phyloP scores from a whole-genome alignment of 306 rosid species.

The Clitoria ternatea region DNA sequence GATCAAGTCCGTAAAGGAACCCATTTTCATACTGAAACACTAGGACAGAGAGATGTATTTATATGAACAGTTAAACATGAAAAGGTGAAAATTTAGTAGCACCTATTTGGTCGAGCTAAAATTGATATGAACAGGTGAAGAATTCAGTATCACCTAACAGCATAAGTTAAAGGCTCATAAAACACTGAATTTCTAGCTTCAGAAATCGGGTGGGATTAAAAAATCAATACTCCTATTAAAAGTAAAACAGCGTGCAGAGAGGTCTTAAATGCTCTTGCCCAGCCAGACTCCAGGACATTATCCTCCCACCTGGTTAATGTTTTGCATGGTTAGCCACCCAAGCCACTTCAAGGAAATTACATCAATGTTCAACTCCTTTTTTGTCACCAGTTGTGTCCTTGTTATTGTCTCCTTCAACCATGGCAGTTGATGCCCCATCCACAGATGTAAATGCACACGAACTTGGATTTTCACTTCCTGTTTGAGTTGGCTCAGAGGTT shows the following conservation, averaged over 20 bases:
- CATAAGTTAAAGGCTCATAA: constrained; percentile 32
- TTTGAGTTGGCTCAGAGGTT: constrained; percentile 31
- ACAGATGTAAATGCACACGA: constrained; percentile 16
- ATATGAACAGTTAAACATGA: constrained; percentile 38
- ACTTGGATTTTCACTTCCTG: constrained; percentile 37
- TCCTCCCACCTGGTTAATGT: constrained; percentile 68
- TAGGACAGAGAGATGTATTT: constrained; percentile 6
- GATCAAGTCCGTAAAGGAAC: constrained; percentile 15
- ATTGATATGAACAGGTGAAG: constrained; percentile 45
- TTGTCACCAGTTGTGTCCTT: constrained; percentile 31
- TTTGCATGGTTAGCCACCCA: constrained; percentile 51
- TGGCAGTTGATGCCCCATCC: constrained; percentile 12
- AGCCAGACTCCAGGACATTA: constrained; percentile 43
- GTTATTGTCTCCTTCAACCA: constrained; percentile 25
- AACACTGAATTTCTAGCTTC: constrained; percentile 38
- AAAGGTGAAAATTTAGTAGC: constrained; percentile 24
- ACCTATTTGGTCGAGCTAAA: constrained; percentile 37
- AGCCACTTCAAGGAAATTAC: constrained; percentile 51
- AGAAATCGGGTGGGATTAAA: constrained; percentile 55
- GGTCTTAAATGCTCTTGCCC: constrained; percentile 45
- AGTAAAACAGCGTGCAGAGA: constrained; percentile 29
- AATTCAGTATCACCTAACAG: constrained; percentile 40
- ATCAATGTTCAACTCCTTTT: constrained; percentile 36
- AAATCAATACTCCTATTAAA: constrained; percentile 49
- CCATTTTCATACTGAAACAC: constrained; percentile 22